phyloP scores from a whole-genome alignment of 2,329 filamentous ascomycete species.

The Simplicillium sp. region DNA sequence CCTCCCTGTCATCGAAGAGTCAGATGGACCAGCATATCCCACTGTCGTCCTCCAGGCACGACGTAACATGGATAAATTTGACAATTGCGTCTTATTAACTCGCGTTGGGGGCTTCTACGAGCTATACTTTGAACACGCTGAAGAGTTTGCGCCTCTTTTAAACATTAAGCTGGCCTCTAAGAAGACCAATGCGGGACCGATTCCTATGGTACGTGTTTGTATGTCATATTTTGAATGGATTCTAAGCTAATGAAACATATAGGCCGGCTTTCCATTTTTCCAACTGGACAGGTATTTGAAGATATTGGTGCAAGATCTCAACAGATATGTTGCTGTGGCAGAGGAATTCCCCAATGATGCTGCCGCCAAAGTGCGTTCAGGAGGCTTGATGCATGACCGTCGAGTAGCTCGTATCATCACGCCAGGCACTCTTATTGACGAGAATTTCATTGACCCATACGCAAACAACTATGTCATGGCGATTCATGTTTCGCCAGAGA shows the following conservation, averaged over 20 bases:
- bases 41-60: slow-evolving; percentile 81
- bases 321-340: slow-evolving; percentile 84
- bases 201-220: slow-evolving; percentile 63
- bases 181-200: slow-evolving; percentile 66
- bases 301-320: slow-evolving; percentile 81
- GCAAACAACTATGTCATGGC: slow-evolving; percentile 89
- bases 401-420: slow-evolving; percentile 82
- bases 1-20: slow-evolving; percentile 23
- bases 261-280: slow-evolving; percentile 89
- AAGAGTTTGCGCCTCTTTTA: slow-evolving; percentile 75
- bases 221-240: slow-evolving; percentile 6
- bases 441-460: slow-evolving; percentile 92
- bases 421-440: slow-evolving; percentile 90
- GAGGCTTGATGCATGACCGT: slow-evolving; percentile 76
- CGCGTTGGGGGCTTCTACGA: slow-evolving; percentile 96
- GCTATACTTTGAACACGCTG: slow-evolving; percentile 92
- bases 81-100: slow-evolving; percentile 83
- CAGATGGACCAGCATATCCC: slow-evolving; percentile 55
- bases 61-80: slow-evolving; percentile 83
- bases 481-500: slow-evolving; percentile 46
- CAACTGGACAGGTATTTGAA: slow-evolving; percentile 92
- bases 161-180: slow-evolving; percentile 80
- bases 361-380: slow-evolving; percentile 60
- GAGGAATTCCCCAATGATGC: slow-evolving; percentile 79
- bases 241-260: slow-evolving; percentile 1